Evolutionary conservation across 2,329 filamentous ascomycete species (phyloP).

Genomic region (Akanthomyces lecanii): DNA sequence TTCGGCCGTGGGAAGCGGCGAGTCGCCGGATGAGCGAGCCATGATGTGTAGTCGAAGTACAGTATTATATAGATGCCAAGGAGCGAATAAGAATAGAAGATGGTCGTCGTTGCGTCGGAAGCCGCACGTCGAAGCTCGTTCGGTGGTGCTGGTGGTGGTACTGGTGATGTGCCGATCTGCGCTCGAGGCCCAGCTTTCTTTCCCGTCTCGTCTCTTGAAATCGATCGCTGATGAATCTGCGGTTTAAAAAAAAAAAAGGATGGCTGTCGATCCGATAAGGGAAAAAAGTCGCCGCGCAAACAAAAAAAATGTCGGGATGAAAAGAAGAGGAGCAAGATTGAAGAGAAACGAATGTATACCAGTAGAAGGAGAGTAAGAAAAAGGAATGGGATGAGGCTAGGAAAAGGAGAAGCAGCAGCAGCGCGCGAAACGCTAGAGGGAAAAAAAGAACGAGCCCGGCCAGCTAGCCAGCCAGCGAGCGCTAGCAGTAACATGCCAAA

Average conservation of each 20-base stretch:
- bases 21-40: constrained; percentile 10
- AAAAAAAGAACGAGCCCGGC: neutral
- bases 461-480: too few relatives aligned
- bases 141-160: neutral
- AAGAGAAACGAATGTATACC: neutral
- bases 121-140: neutral
- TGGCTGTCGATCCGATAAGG: neutral
- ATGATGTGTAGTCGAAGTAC: neutral
- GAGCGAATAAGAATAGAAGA: neutral
- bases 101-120: neutral
- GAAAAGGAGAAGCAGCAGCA: neutral
- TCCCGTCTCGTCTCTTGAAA: neutral
- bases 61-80: neutral
- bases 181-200: neutral
- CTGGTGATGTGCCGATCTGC: neutral
- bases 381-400: neutral
- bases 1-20: constrained; percentile 22
- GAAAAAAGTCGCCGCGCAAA: too few relatives aligned
- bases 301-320: too few relatives aligned
- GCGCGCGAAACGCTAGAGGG: neutral
- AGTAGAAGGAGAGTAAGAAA: neutral
- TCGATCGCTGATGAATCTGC: neutral
- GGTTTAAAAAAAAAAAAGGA: neutral
- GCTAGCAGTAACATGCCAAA: too few relatives aligned
- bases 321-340: neutral